These are phyloP conservation scores for Diaporthe australafricana DNA, from an alignment of 2,329 filamentous ascomycete species.

Conservation along the genomic window DNA sequence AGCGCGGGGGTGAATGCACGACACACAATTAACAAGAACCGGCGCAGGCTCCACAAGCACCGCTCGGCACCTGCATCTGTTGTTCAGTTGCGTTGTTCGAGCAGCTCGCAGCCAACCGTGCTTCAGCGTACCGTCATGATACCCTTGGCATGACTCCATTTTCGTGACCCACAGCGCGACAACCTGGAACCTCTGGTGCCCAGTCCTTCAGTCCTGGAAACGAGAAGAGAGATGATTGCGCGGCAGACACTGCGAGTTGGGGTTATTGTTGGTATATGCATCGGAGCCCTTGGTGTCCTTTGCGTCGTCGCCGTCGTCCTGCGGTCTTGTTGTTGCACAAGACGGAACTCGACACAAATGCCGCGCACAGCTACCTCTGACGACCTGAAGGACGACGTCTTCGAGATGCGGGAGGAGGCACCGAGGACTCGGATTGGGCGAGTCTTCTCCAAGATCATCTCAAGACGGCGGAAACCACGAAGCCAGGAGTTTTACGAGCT, in stretches of 20 bases:
- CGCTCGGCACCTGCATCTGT: not conserved
- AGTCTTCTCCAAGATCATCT: constrained; percentile 34
- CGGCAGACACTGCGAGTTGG: constrained; percentile 24
- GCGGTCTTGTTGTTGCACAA: constrained; percentile 11
- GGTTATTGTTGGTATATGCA: constrained; percentile 24
- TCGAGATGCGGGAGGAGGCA: constrained; percentile 1
- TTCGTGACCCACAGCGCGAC: constrained; percentile 24
- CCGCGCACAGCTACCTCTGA: constrained; percentile 6
- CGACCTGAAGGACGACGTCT: constrained; percentile 26
- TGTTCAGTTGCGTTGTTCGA: constrained; percentile 11
- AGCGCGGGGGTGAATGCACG: not conserved
- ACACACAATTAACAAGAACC: not conserved
- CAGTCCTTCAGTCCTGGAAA: constrained; percentile 11
- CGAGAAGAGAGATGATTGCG: constrained; percentile 24
- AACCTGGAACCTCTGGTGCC: constrained; percentile 18
- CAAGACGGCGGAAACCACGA: constrained; percentile 39
- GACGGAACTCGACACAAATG: not conserved
- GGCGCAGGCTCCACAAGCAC: not conserved
- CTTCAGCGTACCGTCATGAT: constrained; percentile 18
- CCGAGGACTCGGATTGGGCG: constrained; percentile 25
- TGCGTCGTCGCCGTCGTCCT: constrained; percentile 26
- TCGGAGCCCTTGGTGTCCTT: constrained; percentile 20
- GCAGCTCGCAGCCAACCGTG: constrained; percentile 22
- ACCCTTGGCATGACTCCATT: constrained; percentile 28
- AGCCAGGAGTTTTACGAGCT: constrained; percentile 56